phyloP scores from a whole-genome alignment of 306 rosid species.

The Vachellia pachyceras region DNA sequence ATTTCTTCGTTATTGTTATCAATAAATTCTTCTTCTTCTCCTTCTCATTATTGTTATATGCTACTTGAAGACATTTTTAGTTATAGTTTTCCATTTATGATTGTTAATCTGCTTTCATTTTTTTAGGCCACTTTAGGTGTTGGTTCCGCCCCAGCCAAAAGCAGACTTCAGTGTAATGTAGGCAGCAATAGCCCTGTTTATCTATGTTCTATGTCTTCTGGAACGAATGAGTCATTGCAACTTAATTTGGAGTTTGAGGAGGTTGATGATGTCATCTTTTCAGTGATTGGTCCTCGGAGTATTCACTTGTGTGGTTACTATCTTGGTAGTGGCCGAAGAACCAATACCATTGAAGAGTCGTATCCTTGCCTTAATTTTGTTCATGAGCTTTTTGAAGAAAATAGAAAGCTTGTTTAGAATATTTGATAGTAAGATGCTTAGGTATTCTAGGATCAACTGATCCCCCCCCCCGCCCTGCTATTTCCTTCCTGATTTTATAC shows the following conservation, averaged over 20 bases:
- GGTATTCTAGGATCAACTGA: background rate
- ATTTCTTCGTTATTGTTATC: too few species aligned
- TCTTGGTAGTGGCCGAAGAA: constrained; percentile 38
- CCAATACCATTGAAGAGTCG: constrained; percentile 51
- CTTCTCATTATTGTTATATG: background rate
- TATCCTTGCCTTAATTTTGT: constrained; percentile 56
- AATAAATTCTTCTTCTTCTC: background rate
- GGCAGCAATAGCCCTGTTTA: constrained; percentile 83
- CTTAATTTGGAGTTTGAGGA: constrained; percentile 85
- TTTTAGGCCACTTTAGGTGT: constrained; percentile 74
- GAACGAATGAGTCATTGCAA: constrained; percentile 72
- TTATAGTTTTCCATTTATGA: background rate
- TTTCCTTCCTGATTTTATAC: background rate
- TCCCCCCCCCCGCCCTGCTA: too few species aligned
- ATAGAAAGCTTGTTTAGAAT: background rate
- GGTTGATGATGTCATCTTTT: constrained; percentile 74
- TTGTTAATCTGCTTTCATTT: constrained; percentile 20
- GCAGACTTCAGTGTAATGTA: constrained; percentile 87
- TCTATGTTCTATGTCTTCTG: constrained; percentile 78
- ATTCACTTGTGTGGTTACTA: constrained; percentile 84
- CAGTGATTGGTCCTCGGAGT: constrained; percentile 86
- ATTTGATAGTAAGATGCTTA: background rate
- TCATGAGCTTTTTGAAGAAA: background rate
- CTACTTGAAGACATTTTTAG: background rate
- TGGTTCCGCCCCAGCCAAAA: constrained; percentile 62